These are phyloP conservation scores for Globisporangium abappressorium DNA, from an alignment of 352 stramenopile genomes.

Conservation along the genomic window DNA sequence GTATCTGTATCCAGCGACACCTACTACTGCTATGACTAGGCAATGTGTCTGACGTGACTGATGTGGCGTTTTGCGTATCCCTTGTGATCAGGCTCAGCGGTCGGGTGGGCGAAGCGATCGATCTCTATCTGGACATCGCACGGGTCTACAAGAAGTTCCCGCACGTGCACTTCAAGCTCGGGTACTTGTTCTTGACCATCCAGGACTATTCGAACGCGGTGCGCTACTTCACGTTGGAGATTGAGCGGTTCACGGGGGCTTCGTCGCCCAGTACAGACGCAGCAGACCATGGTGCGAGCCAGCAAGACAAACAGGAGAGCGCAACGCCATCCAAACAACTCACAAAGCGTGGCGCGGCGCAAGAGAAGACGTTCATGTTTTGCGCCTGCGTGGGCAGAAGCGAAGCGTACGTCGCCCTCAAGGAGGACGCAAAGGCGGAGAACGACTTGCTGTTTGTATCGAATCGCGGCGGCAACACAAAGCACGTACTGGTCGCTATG, in stretches of 20 bases:
- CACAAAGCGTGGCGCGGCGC: background rate
- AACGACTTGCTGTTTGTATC: conserved; percentile 31
- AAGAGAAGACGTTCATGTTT: conserved; percentile 41
- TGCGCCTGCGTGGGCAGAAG: conserved; percentile 37
- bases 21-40: background rate
- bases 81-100: conserved; percentile 33
- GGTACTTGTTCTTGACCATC: conserved; percentile 36
- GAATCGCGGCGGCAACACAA: conserved; percentile 38
- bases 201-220: conserved; percentile 30
- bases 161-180: conserved; percentile 61
- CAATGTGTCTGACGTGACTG: background rate
- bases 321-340: conserved; percentile 1
- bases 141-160: conserved; percentile 32
- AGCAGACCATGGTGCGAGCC: background rate
- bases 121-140: conserved; percentile 44
- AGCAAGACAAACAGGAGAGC: background rate
- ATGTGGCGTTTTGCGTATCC: background rate
- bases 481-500: conserved; percentile 34
- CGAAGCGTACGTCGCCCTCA: conserved; percentile 31
- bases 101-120: conserved; percentile 41
- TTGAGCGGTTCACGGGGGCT: conserved; percentile 25
- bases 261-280: background rate
- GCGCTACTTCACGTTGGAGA: conserved; percentile 41
- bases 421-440: conserved; percentile 30
- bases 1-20: background rate